Base-by-base conservation (phyloP, 2,329 filamentous ascomycete genomes). In the Sordariomycetes sp. region DNA sequence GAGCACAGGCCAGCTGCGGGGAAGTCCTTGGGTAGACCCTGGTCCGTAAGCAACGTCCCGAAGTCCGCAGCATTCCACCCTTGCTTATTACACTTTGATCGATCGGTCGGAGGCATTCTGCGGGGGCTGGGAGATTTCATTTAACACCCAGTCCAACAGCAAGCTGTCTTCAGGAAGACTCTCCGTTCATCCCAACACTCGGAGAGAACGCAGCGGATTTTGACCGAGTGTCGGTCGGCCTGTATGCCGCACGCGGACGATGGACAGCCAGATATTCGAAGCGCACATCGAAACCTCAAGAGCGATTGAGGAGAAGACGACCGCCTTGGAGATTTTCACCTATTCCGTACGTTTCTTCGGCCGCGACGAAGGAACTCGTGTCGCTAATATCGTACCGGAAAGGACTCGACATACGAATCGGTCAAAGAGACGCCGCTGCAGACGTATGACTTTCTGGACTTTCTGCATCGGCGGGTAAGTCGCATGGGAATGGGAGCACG, bases 241-340 rank as follows among this genome's bases (percentile, higher is more conserved):
- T 32, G 8, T 32, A 32, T 4, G 28, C 28, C 28, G 28, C 37
- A 4, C 14, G 12, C 18, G 4, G 37, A 3, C 37, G 14, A 83
- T 84, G 81, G 81, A 84, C 66, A 78, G 83, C 63, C 83, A 81
- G 65, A 76, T 82, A 68, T 83, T 83, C 62, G 70, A 71, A 61
- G 63, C 68, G 32, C 75, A 77, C 64, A 72, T 84, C 59, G 65
- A 71, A 12, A 67, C 74, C 53, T 83, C 78, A 65, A 73, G 69
- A 24, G 70, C 72, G 34, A 78, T 83, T 52, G 60, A 68, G 4
- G 81, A 85, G 67, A 69, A 69, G 58, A 83, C 80, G 20, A 75
- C 71, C 61, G 84, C 81, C 65, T 62, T 84, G 22, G 79, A 84
- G 66, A 79, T 83, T 46, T 75, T 81, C 64, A 84, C 83, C 62